Percentiles rank a stretch among this genome's conserved stretches.
Evolutionary conservation across 768 basidiomycete genomes (phyloP).

Genomic region (Megacollybia marginata): DNA sequence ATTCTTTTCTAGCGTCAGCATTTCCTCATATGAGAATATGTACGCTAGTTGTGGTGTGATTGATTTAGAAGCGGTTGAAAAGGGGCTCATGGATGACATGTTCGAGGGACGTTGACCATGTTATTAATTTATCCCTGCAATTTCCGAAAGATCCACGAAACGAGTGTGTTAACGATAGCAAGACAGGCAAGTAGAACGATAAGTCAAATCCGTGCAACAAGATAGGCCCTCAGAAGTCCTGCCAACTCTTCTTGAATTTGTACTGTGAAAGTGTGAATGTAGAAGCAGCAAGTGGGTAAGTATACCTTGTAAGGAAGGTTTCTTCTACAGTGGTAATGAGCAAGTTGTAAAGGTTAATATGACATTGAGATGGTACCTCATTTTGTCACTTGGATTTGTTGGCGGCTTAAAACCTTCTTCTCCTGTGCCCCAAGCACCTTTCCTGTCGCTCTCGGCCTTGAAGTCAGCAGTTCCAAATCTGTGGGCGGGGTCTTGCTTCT

Average conservation of each 20-base stretch:
- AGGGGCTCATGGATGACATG: constrained; percentile 75
- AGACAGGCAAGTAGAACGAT: too few species aligned
- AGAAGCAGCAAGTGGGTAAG: constrained; percentile 28
- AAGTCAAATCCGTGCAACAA: too few species aligned
- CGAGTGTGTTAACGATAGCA: too few species aligned
- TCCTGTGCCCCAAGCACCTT: constrained; percentile 69
- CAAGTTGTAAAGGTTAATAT: neutral
- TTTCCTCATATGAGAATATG: constrained; percentile 83
- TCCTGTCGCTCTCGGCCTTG: constrained; percentile 32
- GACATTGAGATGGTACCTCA: constrained; percentile 41
- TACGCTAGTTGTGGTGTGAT: constrained; percentile 76
- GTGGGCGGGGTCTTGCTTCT: constrained; percentile 59
- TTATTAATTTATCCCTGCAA: too few species aligned
- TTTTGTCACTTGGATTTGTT: constrained; percentile 64
- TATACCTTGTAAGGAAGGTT: constrained; percentile 86
- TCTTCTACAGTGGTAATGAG: constrained; percentile 34
- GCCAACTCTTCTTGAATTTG: constrained; percentile 48
- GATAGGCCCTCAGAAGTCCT: too few species aligned
- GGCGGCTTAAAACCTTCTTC: constrained; percentile 66
- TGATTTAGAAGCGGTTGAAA: constrained; percentile 89
- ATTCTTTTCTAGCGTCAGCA: constrained; percentile 88
- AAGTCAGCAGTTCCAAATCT: constrained; percentile 51
- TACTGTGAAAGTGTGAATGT: constrained; percentile 65
- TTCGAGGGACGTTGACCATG: constrained; percentile 65
- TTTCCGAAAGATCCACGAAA: too few species aligned